A percentile compares a stretch with the other conserved stretches of the same genome.
Conservation (phyloP, 139 green algal genomes). For the Chlorella sp. region DNA sequence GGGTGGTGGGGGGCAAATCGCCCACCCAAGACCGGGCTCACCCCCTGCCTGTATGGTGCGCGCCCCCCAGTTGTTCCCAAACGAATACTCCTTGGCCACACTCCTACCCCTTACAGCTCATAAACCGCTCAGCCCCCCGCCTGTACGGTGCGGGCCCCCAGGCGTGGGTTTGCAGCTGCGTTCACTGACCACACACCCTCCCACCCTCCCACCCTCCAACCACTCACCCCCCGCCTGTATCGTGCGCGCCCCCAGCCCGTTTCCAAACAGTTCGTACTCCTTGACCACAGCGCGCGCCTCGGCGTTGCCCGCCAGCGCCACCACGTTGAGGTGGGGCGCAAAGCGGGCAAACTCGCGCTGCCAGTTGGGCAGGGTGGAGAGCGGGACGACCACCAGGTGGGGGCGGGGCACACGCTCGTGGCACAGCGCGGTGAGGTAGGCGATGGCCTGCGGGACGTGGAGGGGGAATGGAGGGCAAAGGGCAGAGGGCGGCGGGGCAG, state of each 20-base stretch:
- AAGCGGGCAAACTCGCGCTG: slow-evolving; percentile 29
- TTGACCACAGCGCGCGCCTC: slow-evolving; percentile 16
- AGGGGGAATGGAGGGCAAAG: not conserved
- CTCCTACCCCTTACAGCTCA: not conserved
- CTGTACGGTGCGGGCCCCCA: not conserved
- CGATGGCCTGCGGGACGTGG: not conserved
- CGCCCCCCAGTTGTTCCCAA: not conserved
- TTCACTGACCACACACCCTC: no score
- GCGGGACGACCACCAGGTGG: slow-evolving; percentile 19
- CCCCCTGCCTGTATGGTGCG: not conserved
- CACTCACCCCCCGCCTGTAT: not conserved
- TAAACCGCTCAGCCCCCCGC: not conserved
- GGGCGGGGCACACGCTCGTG: not conserved
- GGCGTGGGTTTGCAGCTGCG: not conserved
- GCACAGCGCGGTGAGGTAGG: slow-evolving; percentile 4
- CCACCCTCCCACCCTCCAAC: no score
- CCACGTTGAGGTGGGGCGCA: slow-evolving; percentile 29
- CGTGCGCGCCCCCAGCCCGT: slow-evolving; percentile 1
- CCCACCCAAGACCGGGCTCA: no score
- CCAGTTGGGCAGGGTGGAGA: slow-evolving; percentile 33
- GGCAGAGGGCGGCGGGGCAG: not conserved
- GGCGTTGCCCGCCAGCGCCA: slow-evolving; percentile 4
- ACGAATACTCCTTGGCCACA: not conserved
- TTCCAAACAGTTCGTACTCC: slow-evolving; percentile 24
- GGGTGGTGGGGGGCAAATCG: no score